Conservation (phyloP, 257 asterid species). For the Solanum dulcamara region DNA sequence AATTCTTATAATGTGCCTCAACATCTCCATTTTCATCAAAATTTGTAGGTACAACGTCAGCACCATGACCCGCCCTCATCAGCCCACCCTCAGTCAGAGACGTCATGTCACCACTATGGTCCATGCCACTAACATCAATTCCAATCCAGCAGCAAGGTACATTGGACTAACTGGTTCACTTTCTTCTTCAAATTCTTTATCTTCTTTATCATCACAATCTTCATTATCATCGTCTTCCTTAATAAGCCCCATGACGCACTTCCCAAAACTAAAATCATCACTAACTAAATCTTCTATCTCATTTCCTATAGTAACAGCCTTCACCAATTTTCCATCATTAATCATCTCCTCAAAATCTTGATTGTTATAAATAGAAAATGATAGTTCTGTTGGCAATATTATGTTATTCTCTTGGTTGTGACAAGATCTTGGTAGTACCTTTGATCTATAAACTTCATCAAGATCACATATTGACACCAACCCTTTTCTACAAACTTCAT, state of each 20-base stretch:
- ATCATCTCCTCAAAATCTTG: slow-evolving; percentile 1
- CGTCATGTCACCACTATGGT: background rate
- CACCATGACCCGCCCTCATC: background rate
- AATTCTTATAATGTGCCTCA: slow-evolving; percentile 18
- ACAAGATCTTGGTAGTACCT: background rate
- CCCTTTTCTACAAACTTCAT: background rate
- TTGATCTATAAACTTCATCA: slow-evolving; percentile 7
- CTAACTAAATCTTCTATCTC: slow-evolving; percentile 1
- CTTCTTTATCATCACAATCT: slow-evolving; percentile 4
- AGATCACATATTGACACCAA: background rate
- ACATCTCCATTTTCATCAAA: slow-evolving; percentile 19
- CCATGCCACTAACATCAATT: background rate
- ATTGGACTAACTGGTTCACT: background rate
- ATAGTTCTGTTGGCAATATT: slow-evolving; percentile 47
- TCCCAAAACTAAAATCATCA: slow-evolving; percentile 42
- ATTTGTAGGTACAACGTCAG: background rate
- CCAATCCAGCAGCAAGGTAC: slow-evolving; percentile 10
- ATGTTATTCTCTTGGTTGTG: background rate
- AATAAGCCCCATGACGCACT: slow-evolving; percentile 24
- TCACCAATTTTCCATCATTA: slow-evolving; percentile 10
- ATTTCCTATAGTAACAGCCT: slow-evolving; percentile 14
- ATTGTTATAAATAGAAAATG: slow-evolving; percentile 47
- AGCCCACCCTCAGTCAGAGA: background rate
- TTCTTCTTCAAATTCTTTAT: slow-evolving; percentile 5
- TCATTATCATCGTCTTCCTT: slow-evolving; percentile 27